Evolutionary conservation across 208 protist genomes (phyloP), one percentile per base, ranked within the genome.

Genomic region (Wallacemonas collosoma): DNA sequence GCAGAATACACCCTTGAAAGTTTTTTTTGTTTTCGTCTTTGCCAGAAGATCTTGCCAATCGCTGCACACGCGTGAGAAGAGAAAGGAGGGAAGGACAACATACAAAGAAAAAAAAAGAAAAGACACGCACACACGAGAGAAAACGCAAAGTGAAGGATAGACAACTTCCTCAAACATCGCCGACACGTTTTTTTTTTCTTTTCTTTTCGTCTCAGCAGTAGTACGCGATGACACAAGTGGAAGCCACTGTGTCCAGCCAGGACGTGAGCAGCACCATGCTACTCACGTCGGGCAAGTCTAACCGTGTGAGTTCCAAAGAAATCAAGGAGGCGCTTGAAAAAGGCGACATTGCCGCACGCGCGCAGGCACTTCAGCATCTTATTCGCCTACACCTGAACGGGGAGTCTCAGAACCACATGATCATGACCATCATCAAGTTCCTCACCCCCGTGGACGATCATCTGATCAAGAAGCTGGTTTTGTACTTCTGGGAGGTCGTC

Each of bases 401-500:
- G 39, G 98, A 99, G 79, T 78, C 92, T 64, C 90, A 99, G 73
- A 95, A 95, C 53, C 89, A 97, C 68, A 87, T 99, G 68, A 95
- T 99, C 61, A 99, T 99, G 98, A 80, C 93, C 14, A 91, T 99
- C 47, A 99, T 99, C 58, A 93, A 93, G 65, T 99, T 95, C 81
- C 89, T 98, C 72, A 95, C 98, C 50, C 97, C 98, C 11, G 69
- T 93, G 41, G 92, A 94, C 71, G 88, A 97, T 70, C 89, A 97
- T 72, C 71, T 87, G 61, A 86, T 99, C 57, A 99, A 99, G 79
- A 99, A 99, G 80, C 83, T 99, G 6, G 86, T 99, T 3, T 80
- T 99, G 9, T 95, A 99, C 76, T 99, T 99, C 81, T 99, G 93
- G 89, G 98, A 99, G 80, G 90, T 98, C 17, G 86, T 99, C 5